Evolutionary conservation across 495 filamentous ascomycete genomes (phyloP), one percentile per base, ranked within the genome.

Genomic region (Podospora bellae-mahoneyi): DNA sequence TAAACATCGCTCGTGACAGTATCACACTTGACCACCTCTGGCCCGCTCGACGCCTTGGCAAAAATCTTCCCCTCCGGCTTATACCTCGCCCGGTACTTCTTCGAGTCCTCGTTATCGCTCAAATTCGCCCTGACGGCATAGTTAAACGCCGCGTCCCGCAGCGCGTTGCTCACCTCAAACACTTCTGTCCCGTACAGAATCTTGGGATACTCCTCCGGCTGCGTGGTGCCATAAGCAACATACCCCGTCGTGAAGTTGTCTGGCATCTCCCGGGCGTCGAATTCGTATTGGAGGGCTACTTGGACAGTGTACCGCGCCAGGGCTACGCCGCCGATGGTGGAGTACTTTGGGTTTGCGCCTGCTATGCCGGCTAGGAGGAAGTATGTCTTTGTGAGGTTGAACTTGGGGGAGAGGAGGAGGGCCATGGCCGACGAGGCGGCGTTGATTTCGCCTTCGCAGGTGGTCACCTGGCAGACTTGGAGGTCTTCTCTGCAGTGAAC

Each of bases 131-230:
- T 79, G 28, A 73, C 70, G 0, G 90, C 90, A 62, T 89, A 87
- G 10, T 70, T 63, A 26, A 82, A 85, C 1, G 88, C 89, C 5
- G 84, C 71, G 30, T 84, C 76, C 20, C 87, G 85, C 0, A 92
- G 83, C 5, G 81, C 80, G 26, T 82, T 81, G 76, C 90, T 92
- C 39, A 92, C 76, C 74, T 92, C 90, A 76, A 91, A 89, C 28
- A 92, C 90, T 77, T 93, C 91, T 10, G 90, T 92, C 60, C 91
- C 90, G 77, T 92, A 92, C 73, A 90, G 83, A 62, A 68, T 82
- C 59, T 73, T 73, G 0, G 91, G 90, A 72, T 90, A 92, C 67
- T 89, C 73, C 60, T 81, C 72, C 1, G 90, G 87, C 30, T 44
- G 61, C 6, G 76, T 69, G 2, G 84, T 76, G 5, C 90, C 90